Conservation (phyloP, 164 flowering plant genomes). For the Vitis amurensis region DNA sequence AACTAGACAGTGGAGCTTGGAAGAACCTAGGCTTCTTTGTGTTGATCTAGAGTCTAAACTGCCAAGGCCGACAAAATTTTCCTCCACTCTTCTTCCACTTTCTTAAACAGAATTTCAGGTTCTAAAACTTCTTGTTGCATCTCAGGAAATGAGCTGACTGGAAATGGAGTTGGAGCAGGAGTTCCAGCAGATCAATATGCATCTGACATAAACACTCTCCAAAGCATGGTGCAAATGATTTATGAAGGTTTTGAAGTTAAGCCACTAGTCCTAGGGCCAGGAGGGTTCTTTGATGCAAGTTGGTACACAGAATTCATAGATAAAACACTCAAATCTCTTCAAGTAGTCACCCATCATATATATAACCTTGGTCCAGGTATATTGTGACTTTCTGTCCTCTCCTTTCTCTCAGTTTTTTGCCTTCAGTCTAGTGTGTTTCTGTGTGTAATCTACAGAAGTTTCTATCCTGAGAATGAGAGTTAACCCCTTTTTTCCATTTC, state of each 20-base stretch:
- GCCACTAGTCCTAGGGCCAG: conserved; percentile 43
- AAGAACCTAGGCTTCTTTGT: too few relatives aligned
- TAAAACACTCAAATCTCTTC: conserved; percentile 21
- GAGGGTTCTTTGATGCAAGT: conserved; percentile 40
- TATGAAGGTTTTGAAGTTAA: conserved; percentile 22
- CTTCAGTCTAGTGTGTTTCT: too few relatives aligned
- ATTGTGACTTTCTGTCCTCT: too few relatives aligned
- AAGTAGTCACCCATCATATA: conserved; percentile 45
- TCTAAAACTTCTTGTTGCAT: background rate
- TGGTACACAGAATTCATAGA: conserved; percentile 33
- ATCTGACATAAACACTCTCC: conserved; percentile 26
- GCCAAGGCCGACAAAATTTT: too few relatives aligned
- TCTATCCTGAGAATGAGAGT: background rate
- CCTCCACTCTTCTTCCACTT: too few relatives aligned
- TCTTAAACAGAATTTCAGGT: too few relatives aligned
- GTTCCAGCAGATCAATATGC: conserved; percentile 44
- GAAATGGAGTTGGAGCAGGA: conserved; percentile 40
- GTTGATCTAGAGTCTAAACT: too few relatives aligned
- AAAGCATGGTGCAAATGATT: conserved; percentile 24
- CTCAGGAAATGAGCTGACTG: conserved; percentile 54
- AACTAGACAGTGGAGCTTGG: too few relatives aligned
- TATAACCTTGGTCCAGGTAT: conserved; percentile 53
- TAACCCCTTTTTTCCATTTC: background rate
- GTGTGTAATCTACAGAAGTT: background rate
- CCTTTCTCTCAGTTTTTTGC: too few relatives aligned